Evolutionary conservation across 768 basidiomycete species (phyloP).

Genomic region (Leccinum olivaceopallidum): DNA sequence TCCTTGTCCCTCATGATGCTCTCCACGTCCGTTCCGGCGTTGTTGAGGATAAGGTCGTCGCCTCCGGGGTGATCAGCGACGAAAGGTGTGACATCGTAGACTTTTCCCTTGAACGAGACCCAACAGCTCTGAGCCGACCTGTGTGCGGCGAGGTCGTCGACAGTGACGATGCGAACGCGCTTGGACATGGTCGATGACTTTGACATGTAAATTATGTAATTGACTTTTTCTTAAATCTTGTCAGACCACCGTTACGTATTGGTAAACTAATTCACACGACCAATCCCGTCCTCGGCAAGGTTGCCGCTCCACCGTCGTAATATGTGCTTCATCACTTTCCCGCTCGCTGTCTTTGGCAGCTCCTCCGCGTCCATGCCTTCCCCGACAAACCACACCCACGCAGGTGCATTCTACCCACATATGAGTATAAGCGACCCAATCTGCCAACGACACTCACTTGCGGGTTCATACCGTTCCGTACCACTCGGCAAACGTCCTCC

Average conservation of each 20-base stretch:
- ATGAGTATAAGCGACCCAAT: constrained; percentile 5
- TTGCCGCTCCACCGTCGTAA: constrained; percentile 68
- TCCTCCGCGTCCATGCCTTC: constrained; percentile 59
- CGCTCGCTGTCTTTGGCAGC: constrained; percentile 83
- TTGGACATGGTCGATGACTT: constrained; percentile 54
- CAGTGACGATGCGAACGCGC: constrained; percentile 70
- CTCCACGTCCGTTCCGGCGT: constrained; percentile 84
- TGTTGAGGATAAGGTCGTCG: constrained; percentile 82
- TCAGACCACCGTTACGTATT: constrained; percentile 1
- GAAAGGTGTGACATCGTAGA: constrained; percentile 89
- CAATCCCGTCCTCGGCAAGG: constrained; percentile 47
- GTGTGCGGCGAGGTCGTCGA: constrained; percentile 73
- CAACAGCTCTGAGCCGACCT: constrained; percentile 66
- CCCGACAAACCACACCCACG: constrained; percentile 82
- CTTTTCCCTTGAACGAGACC: constrained; percentile 77
- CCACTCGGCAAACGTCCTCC: constrained; percentile 54
- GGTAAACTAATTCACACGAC: constrained; percentile 28
- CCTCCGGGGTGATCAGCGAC: constrained; percentile 91
- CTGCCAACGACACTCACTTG: constrained; percentile 47
- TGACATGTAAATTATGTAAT: background rate
- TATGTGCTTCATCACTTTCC: constrained; percentile 84
- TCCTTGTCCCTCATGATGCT: constrained; percentile 75
- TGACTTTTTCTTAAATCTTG: background rate
- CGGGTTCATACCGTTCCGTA: constrained; percentile 68
- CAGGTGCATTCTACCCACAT: constrained; percentile 62